Percentiles rank a stretch among this genome's conserved stretches.
Conservation (phyloP, 2,329 filamentous ascomycete genomes). For the Cladosporium sp. region DNA sequence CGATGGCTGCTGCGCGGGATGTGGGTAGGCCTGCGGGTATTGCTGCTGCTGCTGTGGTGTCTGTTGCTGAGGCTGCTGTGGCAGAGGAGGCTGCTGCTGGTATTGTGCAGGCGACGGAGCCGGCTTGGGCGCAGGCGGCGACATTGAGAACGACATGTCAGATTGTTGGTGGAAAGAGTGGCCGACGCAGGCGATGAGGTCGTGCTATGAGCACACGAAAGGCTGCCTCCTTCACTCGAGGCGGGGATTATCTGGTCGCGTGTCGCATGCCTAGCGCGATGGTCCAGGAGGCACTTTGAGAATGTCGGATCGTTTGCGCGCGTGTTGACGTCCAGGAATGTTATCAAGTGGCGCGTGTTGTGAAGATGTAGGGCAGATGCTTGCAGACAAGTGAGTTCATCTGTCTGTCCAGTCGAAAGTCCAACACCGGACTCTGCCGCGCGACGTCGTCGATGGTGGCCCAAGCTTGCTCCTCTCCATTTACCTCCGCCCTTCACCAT, state of each 20-base stretch:
- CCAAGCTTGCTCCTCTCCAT: neutral
- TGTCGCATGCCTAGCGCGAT: conserved; percentile 11
- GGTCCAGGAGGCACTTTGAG: neutral
- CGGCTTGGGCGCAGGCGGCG: conserved; percentile 21
- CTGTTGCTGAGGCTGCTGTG: conserved; percentile 1
- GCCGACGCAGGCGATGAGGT: neutral
- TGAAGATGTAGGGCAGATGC: neutral
- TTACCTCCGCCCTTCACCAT: neutral
- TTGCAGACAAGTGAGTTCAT: neutral
- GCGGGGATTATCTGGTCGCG: neutral
- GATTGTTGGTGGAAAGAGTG: neutral
- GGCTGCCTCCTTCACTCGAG: conserved; percentile 4
- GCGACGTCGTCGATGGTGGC: neutral
- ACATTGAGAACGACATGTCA: conserved; percentile 21
- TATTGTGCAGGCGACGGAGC: conserved; percentile 18
- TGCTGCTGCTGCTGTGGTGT: neutral
- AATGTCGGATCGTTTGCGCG: neutral
- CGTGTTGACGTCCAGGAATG: neutral
- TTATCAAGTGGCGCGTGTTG: neutral
- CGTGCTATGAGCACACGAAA: neutral
- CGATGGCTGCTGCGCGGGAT: conserved; percentile 41
- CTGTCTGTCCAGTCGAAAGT: neutral
- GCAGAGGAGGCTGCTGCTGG: conserved; percentile 20
- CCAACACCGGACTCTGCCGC: neutral
- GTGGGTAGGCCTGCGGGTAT: conserved; percentile 16